phyloP scores from a whole-genome alignment of 2,329 filamentous ascomycete genomes.

The Aplosporella prunicola region DNA sequence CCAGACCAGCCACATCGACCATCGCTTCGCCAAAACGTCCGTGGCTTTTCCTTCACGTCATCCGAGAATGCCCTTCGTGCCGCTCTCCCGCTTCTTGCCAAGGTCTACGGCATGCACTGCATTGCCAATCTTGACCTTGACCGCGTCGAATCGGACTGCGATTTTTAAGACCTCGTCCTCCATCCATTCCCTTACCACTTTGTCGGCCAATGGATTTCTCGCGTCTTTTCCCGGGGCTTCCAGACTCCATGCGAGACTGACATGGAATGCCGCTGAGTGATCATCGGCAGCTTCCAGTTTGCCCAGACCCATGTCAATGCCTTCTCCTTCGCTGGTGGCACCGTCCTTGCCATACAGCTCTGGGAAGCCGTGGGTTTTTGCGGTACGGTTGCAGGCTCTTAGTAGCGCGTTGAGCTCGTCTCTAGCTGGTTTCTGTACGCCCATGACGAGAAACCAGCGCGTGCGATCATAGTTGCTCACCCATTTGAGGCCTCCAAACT shows the following conservation, averaged over 20 bases:
- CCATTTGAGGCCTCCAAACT: constrained; percentile 48
- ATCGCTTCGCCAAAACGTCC: too few species aligned
- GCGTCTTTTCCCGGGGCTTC: constrained; percentile 3
- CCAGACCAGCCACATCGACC: too few species aligned
- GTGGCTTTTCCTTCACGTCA: not conserved
- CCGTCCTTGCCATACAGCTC: constrained; percentile 54
- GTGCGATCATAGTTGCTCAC: constrained; percentile 57
- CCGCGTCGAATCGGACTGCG: constrained; percentile 25
- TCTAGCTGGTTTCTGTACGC: constrained; percentile 35
- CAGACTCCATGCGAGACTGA: constrained; percentile 76
- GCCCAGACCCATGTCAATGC: constrained; percentile 16
- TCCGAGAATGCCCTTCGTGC: constrained; percentile 15
- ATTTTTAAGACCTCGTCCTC: constrained; percentile 16
- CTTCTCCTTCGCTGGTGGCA: constrained; percentile 23
- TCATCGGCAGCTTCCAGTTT: constrained; percentile 23
- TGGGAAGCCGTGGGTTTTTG: constrained; percentile 54
- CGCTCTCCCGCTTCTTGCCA: constrained; percentile 14
- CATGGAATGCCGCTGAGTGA: constrained; percentile 59
- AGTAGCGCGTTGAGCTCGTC: constrained; percentile 47
- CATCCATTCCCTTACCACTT: constrained; percentile 7
- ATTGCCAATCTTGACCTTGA: constrained; percentile 43
- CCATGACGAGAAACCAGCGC: constrained; percentile 77
- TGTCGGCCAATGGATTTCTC: constrained; percentile 8
- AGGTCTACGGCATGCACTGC: constrained; percentile 25
- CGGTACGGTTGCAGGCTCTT: constrained; percentile 54